Base-by-base conservation (phyloP, 2,329 filamentous ascomycete genomes). In the Claviceps digitariae region DNA sequence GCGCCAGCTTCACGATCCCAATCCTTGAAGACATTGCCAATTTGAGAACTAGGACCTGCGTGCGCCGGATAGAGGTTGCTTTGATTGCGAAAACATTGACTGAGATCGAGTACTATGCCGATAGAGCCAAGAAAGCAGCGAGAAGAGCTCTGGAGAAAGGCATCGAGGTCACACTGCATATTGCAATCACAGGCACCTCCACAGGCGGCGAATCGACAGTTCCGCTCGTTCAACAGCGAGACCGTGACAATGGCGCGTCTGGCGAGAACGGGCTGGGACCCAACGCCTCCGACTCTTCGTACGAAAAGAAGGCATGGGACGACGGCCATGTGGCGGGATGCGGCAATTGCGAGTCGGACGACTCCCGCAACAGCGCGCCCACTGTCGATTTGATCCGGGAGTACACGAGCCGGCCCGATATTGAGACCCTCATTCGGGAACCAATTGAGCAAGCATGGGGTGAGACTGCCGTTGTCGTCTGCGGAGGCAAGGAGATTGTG, bases 401-500 rank as follows among this genome's bases (percentile, higher is more conserved):
- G 58, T 74, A 76, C 43, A 67, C 68, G 6, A 62, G 63, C 4
- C 66, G 79, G 7, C 77, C 78, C 0, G 72, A 80, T 57, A 67
- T 83, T 2, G 71, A 72, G 41, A 62, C 64, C 0, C 73, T 81
- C 53, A 76, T 83, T 48, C 69, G 78, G 8, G 63, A 61, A 6
- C 72, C 78, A 0, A 77, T 83, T 9, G 79, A 82, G 66, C 69
- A 70, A 0, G 77, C 78, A 2, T 76, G 74, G 55, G 79, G 79
- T 27, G 79, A 83, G 67, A 82, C 79, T n/a, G 75, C 74, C 1
- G 74, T 83, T 0, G 74, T 80, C 0, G 79, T 81, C 0, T 83
- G 79, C 56, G 80, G 78, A 15, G 80, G 79, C 1, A 72, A 72
- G 50, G 74, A 74, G 48, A 65, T 83, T 25, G 77, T 79, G 1